Base-by-base conservation (phyloP, 306 rosid genomes). In the Bauhinia variegata region DNA sequence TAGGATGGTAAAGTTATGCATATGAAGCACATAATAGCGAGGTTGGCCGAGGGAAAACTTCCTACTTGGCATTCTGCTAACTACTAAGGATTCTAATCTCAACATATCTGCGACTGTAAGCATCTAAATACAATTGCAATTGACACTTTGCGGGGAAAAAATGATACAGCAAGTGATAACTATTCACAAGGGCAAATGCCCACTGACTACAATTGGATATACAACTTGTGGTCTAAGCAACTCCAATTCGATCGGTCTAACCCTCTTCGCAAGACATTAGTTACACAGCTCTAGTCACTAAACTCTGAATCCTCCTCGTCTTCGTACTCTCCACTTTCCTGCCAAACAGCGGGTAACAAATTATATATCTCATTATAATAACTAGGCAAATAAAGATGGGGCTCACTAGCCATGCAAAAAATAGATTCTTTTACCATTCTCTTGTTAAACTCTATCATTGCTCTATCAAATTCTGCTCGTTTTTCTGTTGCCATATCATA, bases 401-500 rank as follows among this genome's bases (percentile, higher is more conserved):
- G 39, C 70, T 46, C 61, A 62, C 30, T 33, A 46, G 42, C 53
- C 68, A 56, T 39, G 44, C 41, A 58, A 28, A 55, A 59, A 47
- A 68, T 12, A 72, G 42, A 63, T 46, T 63, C 32, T 57, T 57
- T 63, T 78, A 93, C 98, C 87, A 76, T 89, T 80, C 72, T 88
- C 80, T 75, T 83, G 66, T 71, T 81, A 74, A 79, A 89, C 60
- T 89, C 97, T 51, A 85, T 64, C 81, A 66, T 83, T 71, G 96
- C 95, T 11, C 60, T 81, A 14, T 88, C 98, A 76, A 89, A 93
- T 75, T 84, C 97, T 9, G 96, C 97, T 39, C 98, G 89, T 70
- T 93, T 93, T 59, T 78, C 88, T 0, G 89, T 93, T 23, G 98
- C 98, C 38, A 89, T 82, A 68, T 93, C 98, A 54, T 93, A 93